These are phyloP conservation scores for Paramecium sexaurelia DNA, from an alignment of 73 alveolate species.

Conservation along the genomic window DNA sequence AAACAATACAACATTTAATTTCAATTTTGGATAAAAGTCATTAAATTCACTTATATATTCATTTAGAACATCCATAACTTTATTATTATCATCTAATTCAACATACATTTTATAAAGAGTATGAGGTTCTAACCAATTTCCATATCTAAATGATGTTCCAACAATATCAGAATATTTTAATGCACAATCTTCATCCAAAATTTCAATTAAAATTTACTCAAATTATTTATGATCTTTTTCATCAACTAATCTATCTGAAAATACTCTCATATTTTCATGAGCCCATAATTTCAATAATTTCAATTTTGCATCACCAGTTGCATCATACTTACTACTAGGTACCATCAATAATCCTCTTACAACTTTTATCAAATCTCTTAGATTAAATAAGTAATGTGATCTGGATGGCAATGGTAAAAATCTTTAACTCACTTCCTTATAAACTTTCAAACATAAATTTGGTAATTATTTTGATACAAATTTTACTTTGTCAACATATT, in stretches of 20 bases:
- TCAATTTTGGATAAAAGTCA: slow-evolving; percentile 81
- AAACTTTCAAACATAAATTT: slow-evolving; percentile 79
- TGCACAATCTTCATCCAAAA: slow-evolving; percentile 72
- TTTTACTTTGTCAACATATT: slow-evolving; percentile 82
- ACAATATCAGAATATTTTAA: background rate
- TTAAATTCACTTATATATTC: slow-evolving; percentile 75
- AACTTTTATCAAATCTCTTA: slow-evolving; percentile 92
- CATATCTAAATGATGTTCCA: background rate
- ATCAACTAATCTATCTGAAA: slow-evolving; percentile 91
- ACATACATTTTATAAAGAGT: slow-evolving; percentile 13
- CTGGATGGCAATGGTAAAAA: slow-evolving; percentile 93
- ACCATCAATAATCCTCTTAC: slow-evolving; percentile 87
- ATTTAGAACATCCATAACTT: slow-evolving; percentile 20
- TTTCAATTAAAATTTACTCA: slow-evolving; percentile 73
- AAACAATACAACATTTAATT: slow-evolving; percentile 84
- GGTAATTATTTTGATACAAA: slow-evolving; percentile 73
- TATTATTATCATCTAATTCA: slow-evolving; percentile 30
- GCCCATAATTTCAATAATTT: slow-evolving; percentile 86
- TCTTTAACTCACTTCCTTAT: slow-evolving; percentile 79
- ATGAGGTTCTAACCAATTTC: slow-evolving; percentile 59
- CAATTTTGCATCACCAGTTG: slow-evolving; percentile 72
- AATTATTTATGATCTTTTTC: slow-evolving; percentile 87
- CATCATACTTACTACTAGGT: slow-evolving; percentile 76
- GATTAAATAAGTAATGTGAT: slow-evolving; percentile 91
- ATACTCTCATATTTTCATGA: slow-evolving; percentile 94